phyloP scores from a whole-genome alignment of 2,329 filamentous ascomycete genomes.

The Xylaria sp. region DNA sequence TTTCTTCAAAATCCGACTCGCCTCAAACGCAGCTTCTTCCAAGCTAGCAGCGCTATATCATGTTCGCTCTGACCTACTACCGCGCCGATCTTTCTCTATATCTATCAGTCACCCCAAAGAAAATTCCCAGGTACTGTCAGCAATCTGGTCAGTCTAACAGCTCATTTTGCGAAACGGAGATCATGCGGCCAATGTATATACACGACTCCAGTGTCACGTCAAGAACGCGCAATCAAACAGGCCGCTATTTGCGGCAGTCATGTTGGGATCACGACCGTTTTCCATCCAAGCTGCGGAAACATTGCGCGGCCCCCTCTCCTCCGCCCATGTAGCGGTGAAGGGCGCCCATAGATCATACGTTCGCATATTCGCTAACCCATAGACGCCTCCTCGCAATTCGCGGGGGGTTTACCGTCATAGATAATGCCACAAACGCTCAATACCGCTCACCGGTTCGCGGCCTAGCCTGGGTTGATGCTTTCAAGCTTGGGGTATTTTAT shows the following conservation, averaged over 20 bases:
- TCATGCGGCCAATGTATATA: not conserved
- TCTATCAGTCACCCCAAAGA: not conserved
- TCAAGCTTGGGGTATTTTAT: not conserved
- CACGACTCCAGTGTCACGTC: conserved; percentile 18
- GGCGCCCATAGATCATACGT: not conserved
- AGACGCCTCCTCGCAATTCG: not conserved
- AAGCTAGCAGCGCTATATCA: not conserved
- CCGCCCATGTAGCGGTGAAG: conserved; percentile 13
- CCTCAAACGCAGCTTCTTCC: not conserved
- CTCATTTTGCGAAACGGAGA: not conserved
- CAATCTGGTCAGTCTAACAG: not conserved
- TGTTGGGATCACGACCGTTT: not conserved
- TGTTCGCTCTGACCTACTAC: not conserved
- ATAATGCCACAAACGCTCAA: not conserved
- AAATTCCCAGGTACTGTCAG: not conserved
- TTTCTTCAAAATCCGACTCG: not conserved
- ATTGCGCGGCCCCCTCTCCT: conserved; percentile 1
- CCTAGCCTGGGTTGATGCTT: too few species aligned
- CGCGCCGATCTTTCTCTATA: not conserved
- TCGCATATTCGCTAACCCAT: not conserved
- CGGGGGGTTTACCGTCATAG: not conserved
- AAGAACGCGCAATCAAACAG: conserved; percentile 22
- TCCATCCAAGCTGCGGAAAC: conserved; percentile 11
- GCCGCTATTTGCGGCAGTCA: conserved; percentile 1
- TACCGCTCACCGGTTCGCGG: not conserved